A percentile compares a stretch with the other conserved stretches of the same genome.
These are phyloP conservation scores for Cladorrhinum sp. DNA, from an alignment of 2,329 filamentous ascomycete species.

Conservation along the genomic window DNA sequence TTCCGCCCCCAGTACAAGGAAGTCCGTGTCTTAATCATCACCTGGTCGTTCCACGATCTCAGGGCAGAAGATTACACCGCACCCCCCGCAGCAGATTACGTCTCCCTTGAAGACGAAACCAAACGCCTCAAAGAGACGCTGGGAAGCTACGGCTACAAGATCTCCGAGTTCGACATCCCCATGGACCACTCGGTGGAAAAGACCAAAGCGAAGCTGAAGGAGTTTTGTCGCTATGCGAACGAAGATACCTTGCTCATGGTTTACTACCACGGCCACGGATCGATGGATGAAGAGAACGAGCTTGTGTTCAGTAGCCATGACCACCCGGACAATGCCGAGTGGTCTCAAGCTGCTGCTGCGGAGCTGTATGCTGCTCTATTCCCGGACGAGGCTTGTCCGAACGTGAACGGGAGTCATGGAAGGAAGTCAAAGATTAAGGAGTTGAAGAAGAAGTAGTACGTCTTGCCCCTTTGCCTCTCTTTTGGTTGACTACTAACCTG, in stretches of 20 bases:
- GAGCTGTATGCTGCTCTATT: slow-evolving; percentile 28
- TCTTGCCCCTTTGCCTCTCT: background rate
- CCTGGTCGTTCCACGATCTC: slow-evolving; percentile 28
- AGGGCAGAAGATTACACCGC: slow-evolving; percentile 25
- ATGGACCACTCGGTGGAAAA: slow-evolving; percentile 23
- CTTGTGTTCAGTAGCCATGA: slow-evolving; percentile 30
- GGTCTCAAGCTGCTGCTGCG: slow-evolving; percentile 26
- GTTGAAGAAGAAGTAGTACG: slow-evolving; percentile 29
- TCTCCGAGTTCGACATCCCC: slow-evolving; percentile 26
- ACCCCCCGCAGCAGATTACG: slow-evolving; percentile 23
- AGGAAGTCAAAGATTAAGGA: slow-evolving; percentile 1
- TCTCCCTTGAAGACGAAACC: slow-evolving; percentile 29
- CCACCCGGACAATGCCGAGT: slow-evolving; percentile 25
- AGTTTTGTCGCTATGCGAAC: slow-evolving; percentile 23
- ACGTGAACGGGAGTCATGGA: slow-evolving; percentile 6
- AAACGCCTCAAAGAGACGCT: slow-evolving; percentile 23
- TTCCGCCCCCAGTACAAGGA: slow-evolving; percentile 21
- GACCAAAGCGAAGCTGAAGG: slow-evolving; percentile 16
- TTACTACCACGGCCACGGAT: slow-evolving; percentile 29
- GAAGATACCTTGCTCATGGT: slow-evolving; percentile 27
- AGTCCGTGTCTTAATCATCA: slow-evolving; percentile 28
- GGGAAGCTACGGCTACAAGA: slow-evolving; percentile 24
- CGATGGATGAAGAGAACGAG: slow-evolving; percentile 27
- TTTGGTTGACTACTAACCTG: background rate
- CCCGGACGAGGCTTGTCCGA: slow-evolving; percentile 14